A percentile compares a stretch with the other conserved stretches of the same genome.
phyloP scores from a whole-genome alignment of 1,284 basidiomycete species.

The Naganishia sp. region DNA sequence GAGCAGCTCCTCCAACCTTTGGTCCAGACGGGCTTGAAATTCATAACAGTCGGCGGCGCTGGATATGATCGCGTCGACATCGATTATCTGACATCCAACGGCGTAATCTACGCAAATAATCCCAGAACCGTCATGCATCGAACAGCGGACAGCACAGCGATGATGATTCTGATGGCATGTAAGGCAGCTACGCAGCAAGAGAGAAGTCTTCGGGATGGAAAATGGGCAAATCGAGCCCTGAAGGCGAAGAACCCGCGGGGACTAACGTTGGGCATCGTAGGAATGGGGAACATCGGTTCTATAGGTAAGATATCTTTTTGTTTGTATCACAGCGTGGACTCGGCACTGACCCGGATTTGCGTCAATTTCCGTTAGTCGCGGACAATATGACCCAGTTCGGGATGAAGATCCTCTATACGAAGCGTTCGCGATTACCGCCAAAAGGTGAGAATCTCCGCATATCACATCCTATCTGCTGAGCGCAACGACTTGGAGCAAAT shows the following conservation, averaged over 20 bases:
- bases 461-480: no score
- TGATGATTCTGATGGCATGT: slow-evolving; percentile 32
- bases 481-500: neutral
- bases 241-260: slow-evolving; percentile 65
- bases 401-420: slow-evolving; percentile 80
- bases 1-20: slow-evolving; percentile 7
- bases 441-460: slow-evolving; percentile 44
- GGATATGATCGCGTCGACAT: slow-evolving; percentile 87
- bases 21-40: slow-evolving; percentile 4
- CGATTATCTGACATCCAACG: slow-evolving; percentile 35
- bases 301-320: slow-evolving; percentile 49
- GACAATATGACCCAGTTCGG: slow-evolving; percentile 52
- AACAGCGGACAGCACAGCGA: slow-evolving; percentile 31
- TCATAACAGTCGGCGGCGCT: slow-evolving; percentile 59
- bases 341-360: neutral
- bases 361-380: neutral
- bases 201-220: slow-evolving; percentile 19
- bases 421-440: slow-evolving; percentile 62
- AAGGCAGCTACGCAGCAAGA: slow-evolving; percentile 29
- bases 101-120: slow-evolving; percentile 25
- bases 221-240: slow-evolving; percentile 24
- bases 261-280: slow-evolving; percentile 79
- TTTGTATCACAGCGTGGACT: neutral
- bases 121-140: slow-evolving; percentile 23
- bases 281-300: slow-evolving; percentile 82